Conservation (phyloP, 108 stramenopile genomes). For the Chaetoceros tenuissimus region DNA sequence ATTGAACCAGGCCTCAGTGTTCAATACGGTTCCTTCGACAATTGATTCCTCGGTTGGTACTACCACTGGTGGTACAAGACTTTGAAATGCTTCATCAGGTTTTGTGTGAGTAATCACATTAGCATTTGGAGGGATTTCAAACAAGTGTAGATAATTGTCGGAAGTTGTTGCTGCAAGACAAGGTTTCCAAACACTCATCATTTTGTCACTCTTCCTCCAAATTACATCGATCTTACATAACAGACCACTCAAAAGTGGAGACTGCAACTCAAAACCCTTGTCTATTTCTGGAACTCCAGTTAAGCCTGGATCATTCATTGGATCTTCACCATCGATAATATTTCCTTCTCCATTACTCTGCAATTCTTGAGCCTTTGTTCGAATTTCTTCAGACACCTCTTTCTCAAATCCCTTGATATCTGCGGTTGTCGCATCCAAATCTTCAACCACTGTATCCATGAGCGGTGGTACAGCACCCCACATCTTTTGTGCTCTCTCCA, state of each 20-base stretch:
- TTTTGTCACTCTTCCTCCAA: slow-evolving; percentile 40
- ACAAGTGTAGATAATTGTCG: slow-evolving; percentile 65
- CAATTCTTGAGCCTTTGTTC: slow-evolving; percentile 37
- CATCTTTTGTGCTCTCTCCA: slow-evolving; percentile 55
- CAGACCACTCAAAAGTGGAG: slow-evolving; percentile 60
- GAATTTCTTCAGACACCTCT: slow-evolving; percentile 47
- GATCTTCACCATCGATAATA: slow-evolving; percentile 20
- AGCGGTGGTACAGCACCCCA: slow-evolving; percentile 50
- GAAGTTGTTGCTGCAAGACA: slow-evolving; percentile 56
- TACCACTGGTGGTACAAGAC: slow-evolving; percentile 49
- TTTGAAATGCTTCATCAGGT: slow-evolving; percentile 69
- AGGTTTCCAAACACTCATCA: slow-evolving; percentile 54
- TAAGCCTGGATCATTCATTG: slow-evolving; percentile 20
- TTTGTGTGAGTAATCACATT: slow-evolving; percentile 41
- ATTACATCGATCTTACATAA: slow-evolving; percentile 63
- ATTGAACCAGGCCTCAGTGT: slow-evolving; percentile 53
- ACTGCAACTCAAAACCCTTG: slow-evolving; percentile 42
- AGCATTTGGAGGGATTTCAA: slow-evolving; percentile 47
- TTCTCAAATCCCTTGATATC: slow-evolving; percentile 49
- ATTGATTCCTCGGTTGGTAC: slow-evolving; percentile 31
- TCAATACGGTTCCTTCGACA: slow-evolving; percentile 26
- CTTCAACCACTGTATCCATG: slow-evolving; percentile 43
- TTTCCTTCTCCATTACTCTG: slow-evolving; percentile 26
- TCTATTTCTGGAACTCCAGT: slow-evolving; percentile 24
- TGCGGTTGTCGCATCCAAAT: slow-evolving; percentile 49